These are phyloP conservation scores for Aurantiochytrium sp. DNA, from an alignment of 108 stramenopile genomes.

Conservation along the genomic window DNA sequence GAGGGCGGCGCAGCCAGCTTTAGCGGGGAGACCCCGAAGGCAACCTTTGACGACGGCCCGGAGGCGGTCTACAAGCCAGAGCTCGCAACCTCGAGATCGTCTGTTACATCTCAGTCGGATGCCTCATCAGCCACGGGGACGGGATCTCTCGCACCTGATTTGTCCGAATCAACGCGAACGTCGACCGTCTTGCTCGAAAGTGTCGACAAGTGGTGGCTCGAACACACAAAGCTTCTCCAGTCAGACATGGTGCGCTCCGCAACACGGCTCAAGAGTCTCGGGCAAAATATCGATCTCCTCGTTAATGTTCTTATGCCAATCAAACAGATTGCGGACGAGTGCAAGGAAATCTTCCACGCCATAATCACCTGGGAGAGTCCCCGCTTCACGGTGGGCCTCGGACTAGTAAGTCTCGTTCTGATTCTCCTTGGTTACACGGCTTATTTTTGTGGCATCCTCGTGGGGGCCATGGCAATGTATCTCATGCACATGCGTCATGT, in stretches of 20 bases:
- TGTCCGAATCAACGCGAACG: background rate
- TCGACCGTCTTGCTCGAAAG: background rate
- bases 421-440: conserved; percentile 4
- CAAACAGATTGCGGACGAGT: background rate
- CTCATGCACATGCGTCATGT: background rate
- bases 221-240: background rate
- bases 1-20: too few species aligned
- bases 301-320: background rate
- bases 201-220: conserved; percentile 5
- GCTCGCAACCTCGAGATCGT: too few species aligned
- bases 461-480: background rate
- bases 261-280: background rate
- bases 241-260: conserved; percentile 1
- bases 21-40: too few species aligned
- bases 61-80: too few species aligned
- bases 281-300: background rate
- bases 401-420: background rate
- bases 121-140: too few species aligned
- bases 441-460: background rate
- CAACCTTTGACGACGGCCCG: too few species aligned
- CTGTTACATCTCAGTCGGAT: too few species aligned
- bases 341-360: background rate
- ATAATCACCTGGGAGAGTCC: background rate
- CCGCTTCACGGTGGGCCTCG: background rate
- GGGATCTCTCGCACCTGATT: background rate